Evolutionary conservation across 345 rosid species (phyloP).

Genomic region (Linum trigynum): DNA sequence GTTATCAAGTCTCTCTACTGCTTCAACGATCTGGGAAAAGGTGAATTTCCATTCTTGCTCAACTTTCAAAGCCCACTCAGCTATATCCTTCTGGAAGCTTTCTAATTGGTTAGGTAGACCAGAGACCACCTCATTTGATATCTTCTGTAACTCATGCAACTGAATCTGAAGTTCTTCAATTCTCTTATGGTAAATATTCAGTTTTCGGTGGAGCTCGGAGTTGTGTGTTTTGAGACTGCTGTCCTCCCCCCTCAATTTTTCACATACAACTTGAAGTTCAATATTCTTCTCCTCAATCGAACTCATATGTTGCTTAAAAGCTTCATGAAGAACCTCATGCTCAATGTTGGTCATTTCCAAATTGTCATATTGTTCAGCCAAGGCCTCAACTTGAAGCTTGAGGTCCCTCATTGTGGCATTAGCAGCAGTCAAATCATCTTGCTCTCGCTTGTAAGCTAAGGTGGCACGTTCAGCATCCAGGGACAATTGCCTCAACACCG

Average conservation of each 20-base stretch:
- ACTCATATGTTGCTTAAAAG: constrained; percentile 36
- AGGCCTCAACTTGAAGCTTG: constrained; percentile 34
- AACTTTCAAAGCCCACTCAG: constrained; percentile 35
- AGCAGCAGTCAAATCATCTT: constrained; percentile 28
- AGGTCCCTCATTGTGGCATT: constrained; percentile 33
- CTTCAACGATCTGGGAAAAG: constrained; percentile 36
- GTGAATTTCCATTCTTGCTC: constrained; percentile 48
- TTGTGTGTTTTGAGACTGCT: constrained; percentile 38
- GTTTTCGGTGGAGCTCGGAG: constrained; percentile 35
- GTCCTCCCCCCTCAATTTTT: constrained; percentile 35
- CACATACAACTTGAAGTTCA: constrained; percentile 42
- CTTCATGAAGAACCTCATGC: constrained; percentile 53
- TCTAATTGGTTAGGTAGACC: constrained; percentile 39
- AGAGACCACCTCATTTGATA: constrained; percentile 34
- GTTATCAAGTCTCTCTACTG: constrained; percentile 50
- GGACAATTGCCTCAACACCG: constrained; percentile 41
- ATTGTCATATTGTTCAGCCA: constrained; percentile 36
- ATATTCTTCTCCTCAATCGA: constrained; percentile 30
- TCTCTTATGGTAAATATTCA: constrained; percentile 32
- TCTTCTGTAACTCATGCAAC: constrained; percentile 40
- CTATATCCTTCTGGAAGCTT: constrained; percentile 40
- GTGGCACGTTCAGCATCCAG: constrained; percentile 40
- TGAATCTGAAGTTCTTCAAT: constrained; percentile 46
- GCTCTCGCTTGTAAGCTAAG: constrained; percentile 30
- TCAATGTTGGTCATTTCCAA: constrained; percentile 53